Evolutionary conservation across 2,329 filamentous ascomycete species (phyloP), one percentile per base, ranked within the genome.

Genomic region (Madurella fahalii): DNA sequence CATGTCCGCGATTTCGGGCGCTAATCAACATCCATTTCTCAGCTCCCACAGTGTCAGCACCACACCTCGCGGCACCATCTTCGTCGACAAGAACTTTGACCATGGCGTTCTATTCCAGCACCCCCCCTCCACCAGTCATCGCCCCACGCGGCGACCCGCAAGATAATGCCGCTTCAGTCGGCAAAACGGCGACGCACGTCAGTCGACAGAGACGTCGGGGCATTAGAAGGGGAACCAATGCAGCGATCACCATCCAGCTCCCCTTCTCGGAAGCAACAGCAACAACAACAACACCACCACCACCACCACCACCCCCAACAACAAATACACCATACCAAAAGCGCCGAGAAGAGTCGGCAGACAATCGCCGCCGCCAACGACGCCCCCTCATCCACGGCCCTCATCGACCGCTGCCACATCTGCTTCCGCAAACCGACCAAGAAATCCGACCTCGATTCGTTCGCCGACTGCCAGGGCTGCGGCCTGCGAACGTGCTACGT

Each of bases 371-470:
- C 34, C 41, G 37, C 39, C 18, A 13, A 37, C 39, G 13, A 37
- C 39, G 43, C 50, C n/a, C 46, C 48, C 46, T 31, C 39, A 43
- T 16, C 60, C 52, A 30, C 60, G 56, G 17, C 50, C 31, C 18
- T 60, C 48, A 59, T 61, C 58, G 48, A 25, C 48, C 58, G 59
- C 41, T 89, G 86, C 67, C 83, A 88, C 70, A 81, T 87, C 59
- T 89, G 86, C 74, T 79, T 80, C 63, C 79, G 83, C 41, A 79
- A 79, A 51, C 86, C 86, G 1, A 84, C 77, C 50, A 82, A 82
- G 61, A 86, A 81, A 65, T 77, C 77, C 5, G 84, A 89, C 53
- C 75, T 89, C 34, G 84, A 87, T 67, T 81, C 80, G 9, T 88
- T 83, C 64, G 79, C 83, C 45, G 76, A 83, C 62, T 89, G 86